Conservation (phyloP, 73 alveolate species). For the Tetrahymena thermophila region DNA sequence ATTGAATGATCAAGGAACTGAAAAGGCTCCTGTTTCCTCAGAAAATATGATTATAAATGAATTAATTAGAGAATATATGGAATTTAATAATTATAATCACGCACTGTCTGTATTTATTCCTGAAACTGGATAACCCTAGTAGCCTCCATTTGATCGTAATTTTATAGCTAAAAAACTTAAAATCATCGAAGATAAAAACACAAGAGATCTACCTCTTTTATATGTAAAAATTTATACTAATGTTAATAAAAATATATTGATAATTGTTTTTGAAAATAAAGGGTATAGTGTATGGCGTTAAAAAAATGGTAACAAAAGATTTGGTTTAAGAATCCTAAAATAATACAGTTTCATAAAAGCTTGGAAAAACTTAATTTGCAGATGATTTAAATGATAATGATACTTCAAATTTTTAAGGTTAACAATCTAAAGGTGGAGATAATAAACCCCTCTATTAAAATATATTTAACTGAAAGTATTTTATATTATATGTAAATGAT, state of each 20-base stretch:
- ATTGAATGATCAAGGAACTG: conserved; percentile 70
- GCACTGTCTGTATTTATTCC: conserved; percentile 74
- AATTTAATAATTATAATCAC: conserved; percentile 78
- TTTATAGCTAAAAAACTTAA: conserved; percentile 75
- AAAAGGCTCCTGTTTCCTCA: conserved; percentile 74
- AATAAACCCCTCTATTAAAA: neutral
- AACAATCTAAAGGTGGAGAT: neutral
- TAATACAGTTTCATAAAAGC: neutral
- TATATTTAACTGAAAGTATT: neutral
- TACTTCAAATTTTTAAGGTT: neutral
- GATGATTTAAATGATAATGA: neutral
- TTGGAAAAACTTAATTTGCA: neutral
- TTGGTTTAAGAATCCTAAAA: neutral
- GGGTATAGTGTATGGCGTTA: neutral
- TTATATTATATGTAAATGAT: neutral
- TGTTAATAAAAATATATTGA: no score
- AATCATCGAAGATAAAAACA: conserved; percentile 57
- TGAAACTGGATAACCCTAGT: conserved; percentile 91
- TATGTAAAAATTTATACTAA: conserved; percentile 35
- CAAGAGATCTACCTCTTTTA: conserved; percentile 71
- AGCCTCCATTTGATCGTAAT: conserved; percentile 84
- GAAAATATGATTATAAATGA: conserved; percentile 93
- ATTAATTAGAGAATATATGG: conserved; percentile 90
- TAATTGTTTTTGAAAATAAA: neutral
- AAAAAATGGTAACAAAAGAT: neutral